Evolutionary conservation across 129 eudicot genomes (phyloP), one percentile per base, ranked within the genome.

Genomic region (Deinandra increscens): DNA sequence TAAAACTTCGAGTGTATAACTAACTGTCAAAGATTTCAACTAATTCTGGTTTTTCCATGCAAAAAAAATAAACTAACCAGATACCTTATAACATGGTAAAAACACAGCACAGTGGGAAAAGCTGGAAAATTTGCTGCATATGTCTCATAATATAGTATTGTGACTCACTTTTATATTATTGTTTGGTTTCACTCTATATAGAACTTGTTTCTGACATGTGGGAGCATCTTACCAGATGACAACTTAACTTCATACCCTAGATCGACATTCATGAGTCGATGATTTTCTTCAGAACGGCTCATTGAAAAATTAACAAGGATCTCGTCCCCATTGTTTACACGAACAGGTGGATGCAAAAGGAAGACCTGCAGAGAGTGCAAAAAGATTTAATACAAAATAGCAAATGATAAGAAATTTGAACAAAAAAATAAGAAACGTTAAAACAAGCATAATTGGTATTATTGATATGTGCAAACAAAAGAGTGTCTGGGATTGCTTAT

Each of bases 221-320:
- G 79, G 45, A 85, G 75, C 39, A 33, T 78, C 59, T 77, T 70
- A 61, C 94, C 97, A 51, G 97, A 87, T 31, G 82, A 62, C 60
- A 50, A 70, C 64, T 55, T 75, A 20, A 90, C 46, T 76, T 82
- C 85, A 48, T 84, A 81, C 62, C 71, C 78, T 20, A 94, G 84
- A 71, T 90, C 96, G 68, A 87, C 96, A 34, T 89, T 96, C 87
- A 94, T 78, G 66, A 94, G 74, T 70, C 99, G 88, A 71, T 94
- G 99, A 66, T 94, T 94, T 53, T 84, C 94, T 73, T 85, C 84
- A 6, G 94, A 83, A 19, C 99, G 99, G 37, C 9, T 78, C 99
- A 94, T 94, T 41, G 84, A 69, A 50, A 90, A 85, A 33, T 86
- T 38, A 36, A 87, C 55, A 12, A 10, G 69, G 50, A 94, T n/a